Conservation (phyloP, 2,329 filamentous ascomycete genomes). For the Fusarium cyanostomum region DNA sequence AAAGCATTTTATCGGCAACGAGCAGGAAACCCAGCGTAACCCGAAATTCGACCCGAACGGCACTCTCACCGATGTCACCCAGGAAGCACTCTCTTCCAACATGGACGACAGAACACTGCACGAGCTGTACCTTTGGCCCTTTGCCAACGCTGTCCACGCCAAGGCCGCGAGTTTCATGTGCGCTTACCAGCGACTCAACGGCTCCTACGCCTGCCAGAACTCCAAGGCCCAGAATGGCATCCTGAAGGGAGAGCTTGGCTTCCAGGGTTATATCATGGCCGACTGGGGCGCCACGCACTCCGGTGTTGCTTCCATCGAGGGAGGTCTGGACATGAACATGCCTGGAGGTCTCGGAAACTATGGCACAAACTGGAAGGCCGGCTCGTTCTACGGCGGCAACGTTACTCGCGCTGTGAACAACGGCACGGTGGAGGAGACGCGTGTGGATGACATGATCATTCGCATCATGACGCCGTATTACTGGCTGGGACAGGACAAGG, state of each 20-base stretch:
- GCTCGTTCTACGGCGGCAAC: conserved; percentile 57
- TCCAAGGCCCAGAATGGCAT: conserved; percentile 78
- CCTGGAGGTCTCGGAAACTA: conserved; percentile 53
- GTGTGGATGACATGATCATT: conserved; percentile 57
- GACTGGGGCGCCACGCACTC: conserved; percentile 83
- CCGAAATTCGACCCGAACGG: conserved; percentile 40
- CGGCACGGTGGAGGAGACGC: conserved; percentile 52
- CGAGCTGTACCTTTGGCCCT: conserved; percentile 56
- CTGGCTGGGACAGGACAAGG: conserved; percentile 58
- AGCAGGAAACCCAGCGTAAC: conserved; percentile 49
- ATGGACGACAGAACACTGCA: conserved; percentile 69
- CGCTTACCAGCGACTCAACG: conserved; percentile 82
- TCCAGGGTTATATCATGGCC: conserved; percentile 81
- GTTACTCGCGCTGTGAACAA: conserved; percentile 59
- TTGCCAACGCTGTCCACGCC: conserved; percentile 47
- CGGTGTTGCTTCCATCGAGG: conserved; percentile 71
- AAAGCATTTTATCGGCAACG: conserved; percentile 53
- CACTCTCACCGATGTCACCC: conserved; percentile 35
- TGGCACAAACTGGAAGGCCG: conserved; percentile 43
- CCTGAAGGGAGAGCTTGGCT: conserved; percentile 81
- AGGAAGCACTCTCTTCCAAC: conserved; percentile 53
- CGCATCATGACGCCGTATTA: conserved; percentile 67
- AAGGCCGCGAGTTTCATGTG: conserved; percentile 63
- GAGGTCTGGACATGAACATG: conserved; percentile 74
- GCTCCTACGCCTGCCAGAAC: conserved; percentile 85